phyloP scores from a whole-genome alignment of 148 eudicot genomes.

The Cornus controversa region DNA sequence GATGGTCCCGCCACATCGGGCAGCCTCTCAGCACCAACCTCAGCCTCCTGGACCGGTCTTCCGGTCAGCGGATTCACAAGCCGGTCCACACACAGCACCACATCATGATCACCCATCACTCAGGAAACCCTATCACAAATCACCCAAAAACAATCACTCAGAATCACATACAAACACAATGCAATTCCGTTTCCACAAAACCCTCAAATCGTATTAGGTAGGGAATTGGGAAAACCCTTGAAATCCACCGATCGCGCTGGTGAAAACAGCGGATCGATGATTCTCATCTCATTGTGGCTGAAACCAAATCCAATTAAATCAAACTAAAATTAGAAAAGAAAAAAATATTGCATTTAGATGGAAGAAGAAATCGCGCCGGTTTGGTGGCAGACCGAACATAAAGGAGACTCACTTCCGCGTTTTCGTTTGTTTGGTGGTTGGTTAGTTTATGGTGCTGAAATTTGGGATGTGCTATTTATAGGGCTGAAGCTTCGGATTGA shows the following conservation, averaged over 20 bases:
- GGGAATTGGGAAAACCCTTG: conserved; percentile 10
- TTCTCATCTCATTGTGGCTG: neutral
- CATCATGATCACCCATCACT: conserved; percentile 51
- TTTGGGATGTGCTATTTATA: neutral
- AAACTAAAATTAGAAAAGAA: neutral
- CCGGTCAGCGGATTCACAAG: conserved; percentile 31
- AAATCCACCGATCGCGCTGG: neutral
- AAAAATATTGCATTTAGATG: neutral
- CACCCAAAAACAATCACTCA: neutral
- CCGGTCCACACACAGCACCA: conserved; percentile 54
- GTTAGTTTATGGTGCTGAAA: too few species aligned
- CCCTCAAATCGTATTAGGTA: neutral
- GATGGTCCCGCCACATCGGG: conserved; percentile 31
- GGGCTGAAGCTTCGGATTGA: neutral
- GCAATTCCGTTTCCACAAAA: neutral
- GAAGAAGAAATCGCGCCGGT: neutral
- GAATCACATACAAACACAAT: neutral
- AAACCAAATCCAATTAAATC: neutral
- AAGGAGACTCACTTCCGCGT: neutral
- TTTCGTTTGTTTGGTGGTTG: neutral
- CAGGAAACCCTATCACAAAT: neutral
- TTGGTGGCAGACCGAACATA: conserved; percentile 10
- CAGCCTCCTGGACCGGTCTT: conserved; percentile 18
- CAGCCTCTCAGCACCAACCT: neutral
- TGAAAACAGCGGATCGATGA: neutral